Percentiles rank a stretch among this genome's conserved stretches.
Conservation (phyloP, 1,284 basidiomycete genomes). For the Peniophora sp. region DNA sequence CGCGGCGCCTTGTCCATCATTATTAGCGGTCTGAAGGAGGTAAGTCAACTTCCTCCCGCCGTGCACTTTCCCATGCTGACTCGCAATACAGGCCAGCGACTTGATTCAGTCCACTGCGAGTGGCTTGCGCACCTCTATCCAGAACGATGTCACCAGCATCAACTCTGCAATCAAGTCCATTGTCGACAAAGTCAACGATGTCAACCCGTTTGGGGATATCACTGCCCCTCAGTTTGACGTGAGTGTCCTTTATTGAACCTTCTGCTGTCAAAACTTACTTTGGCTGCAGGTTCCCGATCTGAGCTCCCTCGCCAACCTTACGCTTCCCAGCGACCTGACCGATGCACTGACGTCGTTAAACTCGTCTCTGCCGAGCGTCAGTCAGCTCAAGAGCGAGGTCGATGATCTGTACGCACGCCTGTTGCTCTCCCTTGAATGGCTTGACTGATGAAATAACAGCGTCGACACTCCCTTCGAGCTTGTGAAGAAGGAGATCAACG, state of each 20-base stretch:
- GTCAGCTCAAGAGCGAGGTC: conserved; percentile 67
- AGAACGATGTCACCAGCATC: conserved; percentile 66
- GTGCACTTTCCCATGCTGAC: conserved; percentile 6
- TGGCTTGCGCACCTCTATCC: conserved; percentile 57
- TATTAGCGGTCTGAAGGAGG: conserved; percentile 75
- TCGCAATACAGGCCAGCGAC: conserved; percentile 52
- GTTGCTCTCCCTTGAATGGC: not conserved
- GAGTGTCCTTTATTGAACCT: too few species aligned
- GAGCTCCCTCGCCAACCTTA: conserved; percentile 67
- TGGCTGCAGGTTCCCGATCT: conserved; percentile 49
- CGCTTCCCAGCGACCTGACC: conserved; percentile 76
- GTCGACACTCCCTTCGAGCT: conserved; percentile 82
- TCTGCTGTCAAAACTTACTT: too few species aligned
- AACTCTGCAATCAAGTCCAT: conserved; percentile 40
- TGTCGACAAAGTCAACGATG: conserved; percentile 56
- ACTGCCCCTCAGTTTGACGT: conserved; percentile 56
- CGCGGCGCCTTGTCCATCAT: conserved; percentile 75
- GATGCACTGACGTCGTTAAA: conserved; percentile 71
- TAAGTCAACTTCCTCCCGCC: conserved; percentile 27
- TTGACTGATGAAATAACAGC: conserved; percentile 27
- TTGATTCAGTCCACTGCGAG: conserved; percentile 57
- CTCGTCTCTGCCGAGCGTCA: conserved; percentile 71
- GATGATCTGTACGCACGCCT: conserved; percentile 54
- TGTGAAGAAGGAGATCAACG: conserved; percentile 81
- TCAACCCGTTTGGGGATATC: conserved; percentile 64